A percentile compares a stretch with the other conserved stretches of the same genome.
These are phyloP conservation scores for Colletotrichum truncatum DNA, from an alignment of 2,329 filamentous ascomycete genomes.

Conservation along the genomic window DNA sequence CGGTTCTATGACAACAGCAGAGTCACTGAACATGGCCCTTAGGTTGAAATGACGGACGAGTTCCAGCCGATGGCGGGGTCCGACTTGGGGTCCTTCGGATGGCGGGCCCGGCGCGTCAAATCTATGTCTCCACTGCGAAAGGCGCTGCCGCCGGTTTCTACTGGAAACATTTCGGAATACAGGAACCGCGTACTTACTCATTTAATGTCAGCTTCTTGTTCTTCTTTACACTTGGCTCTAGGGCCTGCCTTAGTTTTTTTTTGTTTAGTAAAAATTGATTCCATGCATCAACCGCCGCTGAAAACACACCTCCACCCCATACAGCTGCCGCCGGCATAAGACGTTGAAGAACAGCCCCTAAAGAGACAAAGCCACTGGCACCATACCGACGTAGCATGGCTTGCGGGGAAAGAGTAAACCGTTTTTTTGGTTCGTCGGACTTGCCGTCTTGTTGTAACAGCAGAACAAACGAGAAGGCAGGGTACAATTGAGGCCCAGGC, in stretches of 20 bases:
- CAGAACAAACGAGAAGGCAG: constrained; percentile 12
- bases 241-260: too few relatives aligned
- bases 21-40: background rate
- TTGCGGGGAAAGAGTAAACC: constrained; percentile 11
- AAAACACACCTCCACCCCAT: background rate
- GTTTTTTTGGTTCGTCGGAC: constrained; percentile 15
- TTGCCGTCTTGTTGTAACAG: constrained; percentile 1
- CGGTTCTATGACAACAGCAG: background rate
- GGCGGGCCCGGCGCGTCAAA: background rate
- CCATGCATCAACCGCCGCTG: too few relatives aligned
- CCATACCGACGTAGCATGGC: constrained; percentile 10
- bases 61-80: background rate
- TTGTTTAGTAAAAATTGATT: too few relatives aligned
- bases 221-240: too few relatives aligned
- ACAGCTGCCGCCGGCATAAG: constrained; percentile 2
- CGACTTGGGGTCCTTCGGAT: background rate
- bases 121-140: background rate
- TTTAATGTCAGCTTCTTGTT: too few relatives aligned
- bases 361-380: background rate
- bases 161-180: background rate
- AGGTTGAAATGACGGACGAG: background rate
- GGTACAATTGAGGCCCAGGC: constrained; percentile 10
- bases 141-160: background rate
- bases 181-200: background rate
- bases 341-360: constrained; percentile 2